Evolutionary conservation across 2,329 filamentous ascomycete genomes (phyloP).

Genomic region (Aureobasidium sp.): DNA sequence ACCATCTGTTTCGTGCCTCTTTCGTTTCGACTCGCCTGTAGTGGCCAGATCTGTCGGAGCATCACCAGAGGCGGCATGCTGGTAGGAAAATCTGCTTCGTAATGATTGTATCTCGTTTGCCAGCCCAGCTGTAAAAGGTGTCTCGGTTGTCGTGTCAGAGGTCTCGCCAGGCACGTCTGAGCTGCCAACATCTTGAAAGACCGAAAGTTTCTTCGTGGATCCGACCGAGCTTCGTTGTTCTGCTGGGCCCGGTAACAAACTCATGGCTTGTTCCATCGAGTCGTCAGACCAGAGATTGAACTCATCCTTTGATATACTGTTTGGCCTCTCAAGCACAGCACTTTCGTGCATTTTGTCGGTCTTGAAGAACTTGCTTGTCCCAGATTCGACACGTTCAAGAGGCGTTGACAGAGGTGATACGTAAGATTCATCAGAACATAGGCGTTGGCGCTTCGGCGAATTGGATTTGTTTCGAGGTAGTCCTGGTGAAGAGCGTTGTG

Average conservation of each 20-base stretch:
- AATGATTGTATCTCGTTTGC: constrained; percentile 23
- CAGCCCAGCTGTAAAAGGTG: constrained; percentile 13
- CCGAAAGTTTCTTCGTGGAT: constrained; percentile 13
- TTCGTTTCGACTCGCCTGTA: neutral
- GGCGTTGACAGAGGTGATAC: constrained; percentile 12
- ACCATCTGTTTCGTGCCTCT: neutral
- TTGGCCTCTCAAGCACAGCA: constrained; percentile 7
- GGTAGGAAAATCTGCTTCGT: constrained; percentile 11
- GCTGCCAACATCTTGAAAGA: constrained; percentile 10
- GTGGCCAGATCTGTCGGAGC: neutral
- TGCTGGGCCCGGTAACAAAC: constrained; percentile 24
- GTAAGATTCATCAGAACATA: constrained; percentile 34
- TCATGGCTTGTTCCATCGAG: constrained; percentile 36
- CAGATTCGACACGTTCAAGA: constrained; percentile 19
- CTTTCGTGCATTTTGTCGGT: constrained; percentile 24
- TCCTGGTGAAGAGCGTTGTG: constrained; percentile 24
- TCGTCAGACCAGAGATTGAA: constrained; percentile 42
- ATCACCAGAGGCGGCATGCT: constrained; percentile 20
- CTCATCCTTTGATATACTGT: constrained; percentile 20
- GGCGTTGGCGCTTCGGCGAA: constrained; percentile 33
- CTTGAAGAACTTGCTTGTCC: constrained; percentile 38
- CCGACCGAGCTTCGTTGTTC: constrained; percentile 10
- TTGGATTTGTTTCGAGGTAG: constrained; percentile 33
- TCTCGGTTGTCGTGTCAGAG: constrained; percentile 14
- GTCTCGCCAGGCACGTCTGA: constrained; percentile 15